Conservation (phyloP, 257 asterid species). For the Lavandula angustifolia region DNA sequence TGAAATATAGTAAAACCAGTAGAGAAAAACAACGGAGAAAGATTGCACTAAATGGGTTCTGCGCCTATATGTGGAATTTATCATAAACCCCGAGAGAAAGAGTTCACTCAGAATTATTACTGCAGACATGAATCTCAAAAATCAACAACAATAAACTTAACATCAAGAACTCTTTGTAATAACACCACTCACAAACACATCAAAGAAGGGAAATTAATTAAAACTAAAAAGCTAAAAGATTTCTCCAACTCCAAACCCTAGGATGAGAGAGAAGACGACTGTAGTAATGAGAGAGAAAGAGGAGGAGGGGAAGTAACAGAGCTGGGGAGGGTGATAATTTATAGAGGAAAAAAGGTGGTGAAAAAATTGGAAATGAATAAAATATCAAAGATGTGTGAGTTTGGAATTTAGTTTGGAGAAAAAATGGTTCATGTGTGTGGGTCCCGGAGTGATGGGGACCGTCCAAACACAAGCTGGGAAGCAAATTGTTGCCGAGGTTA, state of each 20-base stretch:
- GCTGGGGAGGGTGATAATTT: constrained; percentile 44
- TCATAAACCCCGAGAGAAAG: constrained; percentile 82
- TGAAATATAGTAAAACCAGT: constrained; percentile 97
- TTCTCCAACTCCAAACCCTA: neutral
- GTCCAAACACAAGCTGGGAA: constrained; percentile 54
- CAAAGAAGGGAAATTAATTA: neutral
- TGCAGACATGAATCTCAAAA: constrained; percentile 83
- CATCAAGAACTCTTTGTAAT: constrained; percentile 33
- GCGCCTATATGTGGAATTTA: constrained; percentile 88
- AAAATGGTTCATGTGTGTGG: constrained; percentile 38
- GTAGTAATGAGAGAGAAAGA: constrained; percentile 16
- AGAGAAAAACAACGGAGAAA: constrained; percentile 91
- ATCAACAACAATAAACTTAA: constrained; percentile 38
- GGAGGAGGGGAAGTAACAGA: constrained; percentile 37
- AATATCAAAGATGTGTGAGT: constrained; percentile 19
- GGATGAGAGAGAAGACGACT: neutral
- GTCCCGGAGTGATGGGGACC: constrained; percentile 49
- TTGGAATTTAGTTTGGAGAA: constrained; percentile 46
- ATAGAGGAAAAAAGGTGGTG: constrained; percentile 50
- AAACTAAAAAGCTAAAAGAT: neutral
- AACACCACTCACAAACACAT: neutral
- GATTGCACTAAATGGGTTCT: constrained; percentile 93
- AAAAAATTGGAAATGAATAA: neutral
- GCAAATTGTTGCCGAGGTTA: constrained; percentile 39
- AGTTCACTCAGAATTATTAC: constrained; percentile 73